Evolutionary conservation across 257 asterid genomes (phyloP), one percentile per base, ranked within the genome.

Genomic region (Henckelia pumila): DNA sequence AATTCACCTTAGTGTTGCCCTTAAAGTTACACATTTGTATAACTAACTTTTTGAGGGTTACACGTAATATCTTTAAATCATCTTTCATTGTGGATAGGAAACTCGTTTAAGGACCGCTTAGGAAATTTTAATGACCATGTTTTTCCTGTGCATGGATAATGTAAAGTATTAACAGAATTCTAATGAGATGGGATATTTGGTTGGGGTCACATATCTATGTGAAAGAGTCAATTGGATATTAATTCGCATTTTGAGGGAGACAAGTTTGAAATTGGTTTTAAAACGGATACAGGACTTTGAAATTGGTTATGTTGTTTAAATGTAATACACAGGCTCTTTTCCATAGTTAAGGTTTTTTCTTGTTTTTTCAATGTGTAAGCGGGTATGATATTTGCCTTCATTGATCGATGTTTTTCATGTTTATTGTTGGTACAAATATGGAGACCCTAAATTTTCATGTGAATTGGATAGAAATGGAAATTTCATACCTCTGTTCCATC

Each of bases 401-500:
- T 8, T 67, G 47, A n/a, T 9, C 40, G 37, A 8, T 35, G 14
- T 40, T 14, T 40, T 32, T 32, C 37, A 32, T n/a, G 37, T 67
- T 56, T 65, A 44, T 22, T 11, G 33, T 47, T 58, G 63, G 52
- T 40, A 52, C 47, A 63, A 25, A 44, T 64, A 66, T 35, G n/a
- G 56, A 61, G 55, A 60, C 25, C 60, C 58, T 59, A 29, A 25
- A 29, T 58, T 63, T 47, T 67, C 59, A 7, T 69, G 77, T 40
- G 52, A 33, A 56, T 53, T 73, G 40, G 61, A 44, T 69, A 11
- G 24, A 17, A 23, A 30, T 26, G 40, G 35, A 52, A 29, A 33
- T 74, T 22, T 17, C 6, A 58, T 50, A 49, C 22, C 50, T 40
- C 0, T 37, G 16, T 32, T 25, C 60, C 7, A 32, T 17, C 40